These are phyloP conservation scores for Coniochaeta sp. DNA, from an alignment of 2,329 filamentous ascomycete genomes.

Conservation along the genomic window DNA sequence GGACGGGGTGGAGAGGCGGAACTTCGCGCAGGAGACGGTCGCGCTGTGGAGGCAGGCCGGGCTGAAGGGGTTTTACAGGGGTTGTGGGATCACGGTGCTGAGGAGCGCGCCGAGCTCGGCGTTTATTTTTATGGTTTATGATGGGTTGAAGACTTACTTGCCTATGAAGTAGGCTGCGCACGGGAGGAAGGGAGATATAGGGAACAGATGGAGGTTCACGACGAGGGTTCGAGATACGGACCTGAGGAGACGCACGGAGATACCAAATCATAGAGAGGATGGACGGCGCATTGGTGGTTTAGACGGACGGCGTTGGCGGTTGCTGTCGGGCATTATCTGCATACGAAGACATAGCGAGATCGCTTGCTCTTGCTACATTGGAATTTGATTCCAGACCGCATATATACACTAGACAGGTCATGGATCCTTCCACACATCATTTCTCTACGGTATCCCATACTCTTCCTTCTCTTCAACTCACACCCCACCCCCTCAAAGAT, in stretches of 20 bases:
- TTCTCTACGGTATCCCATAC: no score
- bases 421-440: background rate
- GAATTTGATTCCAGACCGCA: background rate
- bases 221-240: background rate
- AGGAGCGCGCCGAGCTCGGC: constrained; percentile 92
- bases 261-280: background rate
- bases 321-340: background rate
- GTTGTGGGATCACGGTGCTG: constrained; percentile 87
- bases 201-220: no score
- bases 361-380: no score
- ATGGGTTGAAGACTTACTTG: constrained; percentile 69
- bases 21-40: constrained; percentile 66
- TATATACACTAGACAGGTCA: background rate
- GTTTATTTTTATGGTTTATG: constrained; percentile 94
- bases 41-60: constrained; percentile 79
- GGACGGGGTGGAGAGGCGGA: constrained; percentile 39
- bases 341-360: background rate
- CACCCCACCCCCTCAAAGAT: background rate
- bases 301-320: background rate
- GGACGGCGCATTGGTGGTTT: background rate
- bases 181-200: no score
- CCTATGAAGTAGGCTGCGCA: constrained; percentile 34
- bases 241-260: background rate
- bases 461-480: no score
- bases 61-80: constrained; percentile 78